Evolutionary conservation across 352 stramenopile genomes (phyloP).

Genomic region (Pythium utonaiense): DNA sequence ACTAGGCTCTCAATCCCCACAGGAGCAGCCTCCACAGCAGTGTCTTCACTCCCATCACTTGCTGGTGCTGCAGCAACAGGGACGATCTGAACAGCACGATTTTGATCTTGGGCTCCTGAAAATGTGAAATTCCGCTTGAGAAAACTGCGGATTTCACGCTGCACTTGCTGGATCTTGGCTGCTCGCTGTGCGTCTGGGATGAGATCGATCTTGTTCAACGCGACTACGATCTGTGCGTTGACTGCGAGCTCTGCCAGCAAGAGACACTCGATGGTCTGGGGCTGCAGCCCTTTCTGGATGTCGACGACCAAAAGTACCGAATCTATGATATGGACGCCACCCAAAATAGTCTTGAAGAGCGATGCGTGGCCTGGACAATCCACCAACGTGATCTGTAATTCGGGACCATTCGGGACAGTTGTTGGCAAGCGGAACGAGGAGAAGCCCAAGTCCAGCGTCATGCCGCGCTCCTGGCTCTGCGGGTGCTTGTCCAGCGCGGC

Average conservation of each 20-base stretch:
- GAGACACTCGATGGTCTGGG: constrained; percentile 98
- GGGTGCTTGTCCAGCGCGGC: constrained; percentile 98
- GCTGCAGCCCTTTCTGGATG: constrained; percentile 96
- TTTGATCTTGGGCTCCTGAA: background rate
- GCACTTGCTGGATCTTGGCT: constrained; percentile 52
- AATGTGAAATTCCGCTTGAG: constrained; percentile 42
- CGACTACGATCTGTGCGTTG: constrained; percentile 88
- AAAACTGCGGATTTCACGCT: constrained; percentile 62
- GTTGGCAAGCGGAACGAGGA: constrained; percentile 89
- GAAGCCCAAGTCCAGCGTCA: constrained; percentile 99
- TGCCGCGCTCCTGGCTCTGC: constrained; percentile 94
- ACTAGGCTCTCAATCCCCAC: constrained; percentile 80
- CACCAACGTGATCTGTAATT: constrained; percentile 93
- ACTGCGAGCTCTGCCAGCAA: constrained; percentile 93
- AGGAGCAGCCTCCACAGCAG: background rate
- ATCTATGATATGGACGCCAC: constrained; percentile 98
- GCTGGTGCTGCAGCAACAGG: constrained; percentile 61
- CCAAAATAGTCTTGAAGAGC: constrained; percentile 99
- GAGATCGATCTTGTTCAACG: constrained; percentile 97
- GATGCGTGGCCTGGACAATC: constrained; percentile 97
- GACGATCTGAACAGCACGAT: constrained; percentile 48
- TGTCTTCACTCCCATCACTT: constrained; percentile 8
- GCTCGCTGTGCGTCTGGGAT: constrained; percentile 69
- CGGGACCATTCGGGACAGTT: constrained; percentile 21
- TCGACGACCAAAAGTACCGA: constrained; percentile 97